Percentiles rank a stretch among this genome's conserved stretches.
phyloP scores from a whole-genome alignment of 345 rosid genomes.

The Atalantia buxifolia region DNA sequence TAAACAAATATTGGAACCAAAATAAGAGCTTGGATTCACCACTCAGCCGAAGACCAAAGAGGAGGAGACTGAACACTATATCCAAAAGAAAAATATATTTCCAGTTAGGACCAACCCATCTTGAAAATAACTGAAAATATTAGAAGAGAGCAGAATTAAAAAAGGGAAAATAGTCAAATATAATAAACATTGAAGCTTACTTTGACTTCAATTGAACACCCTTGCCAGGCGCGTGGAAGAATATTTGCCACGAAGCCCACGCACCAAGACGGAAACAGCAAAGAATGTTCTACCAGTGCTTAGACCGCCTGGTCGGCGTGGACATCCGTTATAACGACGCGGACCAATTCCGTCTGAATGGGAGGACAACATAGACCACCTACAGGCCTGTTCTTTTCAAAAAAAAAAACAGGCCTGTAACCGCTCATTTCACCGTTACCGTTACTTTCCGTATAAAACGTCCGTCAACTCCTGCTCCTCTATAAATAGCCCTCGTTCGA shows the following conservation, averaged over 20 bases:
- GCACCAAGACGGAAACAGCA: not conserved
- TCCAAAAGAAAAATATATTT: too few species aligned
- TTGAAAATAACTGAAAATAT: not conserved
- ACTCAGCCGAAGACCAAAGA: too few species aligned
- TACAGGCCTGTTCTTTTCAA: too few species aligned
- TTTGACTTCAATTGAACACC: not conserved
- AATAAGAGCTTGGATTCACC: too few species aligned
- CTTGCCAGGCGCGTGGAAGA: not conserved
- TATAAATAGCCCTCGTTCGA: slow-evolving; percentile 1
- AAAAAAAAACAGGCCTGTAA: not conserved
- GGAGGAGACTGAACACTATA: too few species aligned
- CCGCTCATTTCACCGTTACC: not conserved
- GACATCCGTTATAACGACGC: slow-evolving; percentile 11
- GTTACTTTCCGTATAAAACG: not conserved
- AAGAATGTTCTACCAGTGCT: not conserved
- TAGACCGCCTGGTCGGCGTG: slow-evolving; percentile 10
- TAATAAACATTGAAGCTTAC: not conserved
- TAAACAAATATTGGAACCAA: too few species aligned
- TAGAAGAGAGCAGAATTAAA: not conserved
- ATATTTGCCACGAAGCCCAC: not conserved
- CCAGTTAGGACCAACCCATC: not conserved
- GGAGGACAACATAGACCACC: not conserved
- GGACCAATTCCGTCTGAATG: not conserved
- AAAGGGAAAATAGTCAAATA: not conserved
- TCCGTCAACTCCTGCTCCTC: not conserved